A percentile compares a stretch with the other conserved stretches of the same genome.
phyloP scores from a whole-genome alignment of 306 rosid genomes.

The Dalbergia oliveri region DNA sequence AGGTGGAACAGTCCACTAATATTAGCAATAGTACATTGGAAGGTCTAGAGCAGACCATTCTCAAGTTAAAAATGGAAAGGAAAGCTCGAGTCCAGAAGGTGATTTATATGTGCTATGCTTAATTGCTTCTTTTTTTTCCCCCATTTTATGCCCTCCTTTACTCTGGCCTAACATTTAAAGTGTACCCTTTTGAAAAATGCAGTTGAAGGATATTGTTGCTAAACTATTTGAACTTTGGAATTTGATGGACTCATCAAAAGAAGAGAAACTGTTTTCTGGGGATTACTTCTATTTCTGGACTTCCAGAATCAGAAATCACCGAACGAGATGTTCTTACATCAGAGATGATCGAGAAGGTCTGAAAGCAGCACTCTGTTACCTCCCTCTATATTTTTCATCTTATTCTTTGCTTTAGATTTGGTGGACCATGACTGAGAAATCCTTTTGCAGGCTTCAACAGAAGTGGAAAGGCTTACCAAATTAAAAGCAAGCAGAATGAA shows the following conservation, averaged over 20 bases:
- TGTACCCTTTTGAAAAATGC: constrained; percentile 52
- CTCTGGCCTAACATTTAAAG: constrained; percentile 7
- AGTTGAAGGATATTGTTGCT: constrained; percentile 79
- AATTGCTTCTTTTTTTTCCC: background rate
- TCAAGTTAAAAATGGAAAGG: constrained; percentile 74
- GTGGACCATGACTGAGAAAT: constrained; percentile 23
- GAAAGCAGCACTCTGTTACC: constrained; percentile 28
- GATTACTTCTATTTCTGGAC: constrained; percentile 65
- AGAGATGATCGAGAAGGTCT: constrained; percentile 82
- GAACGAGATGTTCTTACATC: constrained; percentile 78
- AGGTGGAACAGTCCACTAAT: constrained; percentile 82
- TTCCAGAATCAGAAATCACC: constrained; percentile 70
- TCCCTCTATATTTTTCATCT: background rate
- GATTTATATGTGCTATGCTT: constrained; percentile 14
- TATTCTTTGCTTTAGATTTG: constrained; percentile 4
- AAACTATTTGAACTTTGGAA: constrained; percentile 88
- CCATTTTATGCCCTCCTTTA: constrained; percentile 17
- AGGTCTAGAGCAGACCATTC: constrained; percentile 84
- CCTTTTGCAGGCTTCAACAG: constrained; percentile 77
- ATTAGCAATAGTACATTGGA: constrained; percentile 88
- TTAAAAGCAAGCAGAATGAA: constrained; percentile 97
- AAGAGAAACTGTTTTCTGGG: constrained; percentile 71
- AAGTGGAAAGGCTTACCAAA: constrained; percentile 84
- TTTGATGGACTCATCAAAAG: constrained; percentile 95
- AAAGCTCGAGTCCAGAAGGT: constrained; percentile 85